Conservation (phyloP, 2,329 filamentous ascomycete species). For the Aspergillus viridinutans region DNA sequence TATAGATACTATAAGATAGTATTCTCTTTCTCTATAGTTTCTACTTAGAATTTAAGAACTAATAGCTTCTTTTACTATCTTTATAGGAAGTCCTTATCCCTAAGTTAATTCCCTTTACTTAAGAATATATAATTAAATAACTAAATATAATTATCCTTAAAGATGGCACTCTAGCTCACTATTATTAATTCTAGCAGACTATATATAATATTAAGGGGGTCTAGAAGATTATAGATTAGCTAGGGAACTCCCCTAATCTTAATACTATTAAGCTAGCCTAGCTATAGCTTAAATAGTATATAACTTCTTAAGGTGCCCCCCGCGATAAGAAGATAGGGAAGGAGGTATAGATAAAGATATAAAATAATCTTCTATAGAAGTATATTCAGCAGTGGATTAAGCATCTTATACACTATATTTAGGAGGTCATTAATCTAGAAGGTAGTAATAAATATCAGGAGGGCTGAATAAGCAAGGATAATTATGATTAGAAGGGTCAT, state of each 20-base stretch:
- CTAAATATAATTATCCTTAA: neutral
- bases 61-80: neutral
- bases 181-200: neutral
- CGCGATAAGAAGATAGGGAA: neutral
- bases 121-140: neutral
- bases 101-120: neutral
- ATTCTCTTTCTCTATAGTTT: neutral
- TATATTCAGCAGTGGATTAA: neutral
- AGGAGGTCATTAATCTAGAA: neutral
- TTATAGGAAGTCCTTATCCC: neutral
- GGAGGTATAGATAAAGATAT: neutral
- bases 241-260: neutral
- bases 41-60: neutral
- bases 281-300: neutral
- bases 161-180: neutral
- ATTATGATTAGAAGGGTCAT: neutral
- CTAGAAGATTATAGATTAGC: neutral
- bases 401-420: neutral
- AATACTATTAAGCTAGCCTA: neutral
- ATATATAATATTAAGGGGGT: neutral
- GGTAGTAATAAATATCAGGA: neutral
- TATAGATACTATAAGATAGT: neutral
- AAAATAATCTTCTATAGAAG: neutral
- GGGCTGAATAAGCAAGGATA: neutral
- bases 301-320: neutral